phyloP scores from a whole-genome alignment of 371 early-diverging fungal species.

The Zychaea mexicana region DNA sequence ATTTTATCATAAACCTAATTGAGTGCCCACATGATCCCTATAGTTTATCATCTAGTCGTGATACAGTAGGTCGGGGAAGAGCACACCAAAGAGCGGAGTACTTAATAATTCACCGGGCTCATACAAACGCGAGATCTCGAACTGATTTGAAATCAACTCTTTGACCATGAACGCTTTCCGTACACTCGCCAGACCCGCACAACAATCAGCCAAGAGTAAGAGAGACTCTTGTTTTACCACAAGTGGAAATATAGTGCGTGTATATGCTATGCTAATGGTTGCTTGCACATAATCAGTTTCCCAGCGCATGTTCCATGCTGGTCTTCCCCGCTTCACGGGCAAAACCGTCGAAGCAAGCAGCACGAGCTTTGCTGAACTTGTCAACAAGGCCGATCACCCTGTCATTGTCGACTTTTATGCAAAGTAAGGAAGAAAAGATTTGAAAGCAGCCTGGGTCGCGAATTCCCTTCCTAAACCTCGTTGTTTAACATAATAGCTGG shows the following conservation, averaged over 20 bases:
- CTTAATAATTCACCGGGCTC: neutral
- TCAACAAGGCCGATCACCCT: conserved; percentile 58
- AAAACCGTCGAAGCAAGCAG: conserved; percentile 52
- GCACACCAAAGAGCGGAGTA: neutral
- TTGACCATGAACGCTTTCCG: conserved; percentile 11
- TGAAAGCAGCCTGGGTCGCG: too few species aligned
- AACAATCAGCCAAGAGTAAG: conserved; percentile 2
- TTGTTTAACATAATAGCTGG: conserved; percentile 56
- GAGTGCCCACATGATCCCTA: too few species aligned
- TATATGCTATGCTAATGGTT: too few species aligned
- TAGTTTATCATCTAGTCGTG: too few species aligned
- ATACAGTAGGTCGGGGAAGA: neutral
- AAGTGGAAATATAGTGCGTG: too few species aligned
- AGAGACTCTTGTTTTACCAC: neutral
- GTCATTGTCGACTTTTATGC: conserved; percentile 86
- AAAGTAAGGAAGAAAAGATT: conserved; percentile 49
- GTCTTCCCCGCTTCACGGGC: conserved; percentile 40
- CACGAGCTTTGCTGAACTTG: conserved; percentile 50
- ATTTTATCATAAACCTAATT: too few species aligned
- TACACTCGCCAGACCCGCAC: conserved; percentile 2
- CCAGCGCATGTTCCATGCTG: conserved; percentile 25
- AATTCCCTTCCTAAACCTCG: neutral
- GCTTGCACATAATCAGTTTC: neutral
- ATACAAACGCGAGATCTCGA: neutral
- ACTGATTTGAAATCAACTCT: neutral